Evolutionary conservation across 495 filamentous ascomycete genomes (phyloP), one percentile per base, ranked within the genome.

Genomic region (Darksidea phi): DNA sequence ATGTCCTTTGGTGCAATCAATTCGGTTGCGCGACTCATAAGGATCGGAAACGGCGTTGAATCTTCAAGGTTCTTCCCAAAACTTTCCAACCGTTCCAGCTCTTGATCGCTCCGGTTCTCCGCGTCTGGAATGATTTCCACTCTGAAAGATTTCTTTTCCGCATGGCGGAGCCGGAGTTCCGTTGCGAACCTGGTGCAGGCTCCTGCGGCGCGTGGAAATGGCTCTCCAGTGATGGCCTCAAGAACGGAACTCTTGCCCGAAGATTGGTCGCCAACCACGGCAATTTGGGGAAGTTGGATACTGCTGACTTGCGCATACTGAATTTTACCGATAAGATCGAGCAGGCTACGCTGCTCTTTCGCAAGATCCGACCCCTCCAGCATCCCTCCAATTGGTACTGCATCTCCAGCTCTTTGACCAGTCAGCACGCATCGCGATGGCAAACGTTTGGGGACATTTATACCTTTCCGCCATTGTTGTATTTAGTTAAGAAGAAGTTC

Each of bases 181-280:
- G 76, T 82, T 1, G 75, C 75, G 51, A 77, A 80, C 0, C 78
- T 67, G 3, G 78, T 80, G 43, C 78, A 80, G 0, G 80, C 67
- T 0, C 65, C 72, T 20, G 70, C 76, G 41, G 75, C 68, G 1
- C 78, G 67, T 0, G 78, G 79, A 47, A 80, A 80, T 0, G 70
- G 71, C 6, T 80, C 45, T 1, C 64, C 63, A 1, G 76, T 80
- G n/a, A 81, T 57, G 6, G 75, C 76, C 51, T 80, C 61, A 1
- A 67, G 54, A 24, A 64, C 48, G 11, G 64, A 63, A 38, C 60
- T 64, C 41, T 67, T 67, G n/a, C 64, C 64, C 15, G 43, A 26
- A 11, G 45, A 46, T 23, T 59, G 59, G 48, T 67, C 64, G 2
- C 64, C 64, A 42, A 37, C 38, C 12, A 59, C 64, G 1, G 63